These are phyloP conservation scores for Penicillium sp. DNA, from an alignment of 2,329 filamentous ascomycete genomes.

Conservation along the genomic window DNA sequence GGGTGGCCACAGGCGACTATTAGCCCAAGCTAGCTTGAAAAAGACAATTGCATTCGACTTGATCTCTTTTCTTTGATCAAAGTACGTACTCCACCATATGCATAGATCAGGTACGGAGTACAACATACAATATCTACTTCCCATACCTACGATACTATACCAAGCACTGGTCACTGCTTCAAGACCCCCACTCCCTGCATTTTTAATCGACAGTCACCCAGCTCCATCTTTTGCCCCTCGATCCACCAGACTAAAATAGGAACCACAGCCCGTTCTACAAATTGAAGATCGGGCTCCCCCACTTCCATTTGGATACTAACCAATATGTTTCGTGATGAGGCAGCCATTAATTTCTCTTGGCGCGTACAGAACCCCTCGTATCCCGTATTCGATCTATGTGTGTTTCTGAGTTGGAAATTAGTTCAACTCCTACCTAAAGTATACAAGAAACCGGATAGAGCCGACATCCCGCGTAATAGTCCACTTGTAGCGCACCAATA, in stretches of 20 bases:
- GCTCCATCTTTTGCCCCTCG: neutral
- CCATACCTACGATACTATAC: neutral
- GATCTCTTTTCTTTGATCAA: neutral
- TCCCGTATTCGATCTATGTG: neutral
- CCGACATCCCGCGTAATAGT: neutral
- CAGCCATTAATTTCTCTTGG: neutral
- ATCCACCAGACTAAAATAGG: neutral
- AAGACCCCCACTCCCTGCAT: neutral
- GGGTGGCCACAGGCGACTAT: neutral
- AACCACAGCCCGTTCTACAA: neutral
- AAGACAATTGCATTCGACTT: constrained; percentile 6
- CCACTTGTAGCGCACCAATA: neutral
- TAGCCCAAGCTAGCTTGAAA: neutral
- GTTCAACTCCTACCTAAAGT: neutral
- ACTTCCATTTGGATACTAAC: neutral
- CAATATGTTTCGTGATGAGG: neutral
- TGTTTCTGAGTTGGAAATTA: neutral
- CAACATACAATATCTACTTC: neutral
- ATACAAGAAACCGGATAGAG: neutral
- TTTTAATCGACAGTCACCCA: neutral
- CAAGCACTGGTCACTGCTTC: neutral
- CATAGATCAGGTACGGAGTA: neutral
- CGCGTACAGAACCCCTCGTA: neutral
- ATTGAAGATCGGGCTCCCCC: neutral
- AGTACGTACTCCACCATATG: neutral